These are phyloP conservation scores for Neofusicoccum sp. DNA, from an alignment of 2,329 filamentous ascomycete genomes.

Conservation along the genomic window DNA sequence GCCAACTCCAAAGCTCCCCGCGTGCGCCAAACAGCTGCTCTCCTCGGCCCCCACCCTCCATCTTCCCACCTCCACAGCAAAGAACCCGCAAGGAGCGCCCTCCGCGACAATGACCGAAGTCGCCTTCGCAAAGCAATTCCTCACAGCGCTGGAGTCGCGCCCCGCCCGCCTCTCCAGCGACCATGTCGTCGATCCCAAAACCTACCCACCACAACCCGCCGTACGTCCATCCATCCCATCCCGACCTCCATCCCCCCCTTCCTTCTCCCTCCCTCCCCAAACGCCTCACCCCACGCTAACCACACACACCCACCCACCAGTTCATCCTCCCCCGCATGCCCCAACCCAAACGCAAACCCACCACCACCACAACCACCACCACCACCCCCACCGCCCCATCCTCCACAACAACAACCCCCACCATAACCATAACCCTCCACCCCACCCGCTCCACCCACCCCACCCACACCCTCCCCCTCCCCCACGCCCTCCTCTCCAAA, in stretches of 20 bases:
- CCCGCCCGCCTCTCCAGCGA: slow-evolving; percentile 81
- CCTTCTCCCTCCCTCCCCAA: slow-evolving; percentile 48
- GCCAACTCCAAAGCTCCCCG: neutral
- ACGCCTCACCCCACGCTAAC: slow-evolving; percentile 55
- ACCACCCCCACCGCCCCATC: slow-evolving; percentile 48
- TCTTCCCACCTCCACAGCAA: neutral
- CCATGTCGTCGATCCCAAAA: slow-evolving; percentile 82
- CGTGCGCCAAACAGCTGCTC: neutral
- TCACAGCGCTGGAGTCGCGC: slow-evolving; percentile 73
- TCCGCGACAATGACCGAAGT: slow-evolving; percentile 57
- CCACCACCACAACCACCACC: slow-evolving; percentile 35
- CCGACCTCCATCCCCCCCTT: neutral
- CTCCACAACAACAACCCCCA: slow-evolving; percentile 20
- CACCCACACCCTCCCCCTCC: slow-evolving; percentile 62
- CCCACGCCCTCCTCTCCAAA: slow-evolving; percentile 55
- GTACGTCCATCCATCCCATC: slow-evolving; percentile 52
- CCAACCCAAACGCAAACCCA: slow-evolving; percentile 48
- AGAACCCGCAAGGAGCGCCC: no score
- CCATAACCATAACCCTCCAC: slow-evolving; percentile 61
- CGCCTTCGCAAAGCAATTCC: slow-evolving; percentile 79
- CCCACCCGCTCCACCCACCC: slow-evolving; percentile 60
- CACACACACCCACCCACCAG: slow-evolving; percentile 40
- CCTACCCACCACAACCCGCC: slow-evolving; percentile 71
- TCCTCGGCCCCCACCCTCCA: neutral
- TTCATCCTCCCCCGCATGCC: slow-evolving; percentile 61